Conservation (phyloP, 352 stramenopile species). For the Phytophthora podocarpi region DNA sequence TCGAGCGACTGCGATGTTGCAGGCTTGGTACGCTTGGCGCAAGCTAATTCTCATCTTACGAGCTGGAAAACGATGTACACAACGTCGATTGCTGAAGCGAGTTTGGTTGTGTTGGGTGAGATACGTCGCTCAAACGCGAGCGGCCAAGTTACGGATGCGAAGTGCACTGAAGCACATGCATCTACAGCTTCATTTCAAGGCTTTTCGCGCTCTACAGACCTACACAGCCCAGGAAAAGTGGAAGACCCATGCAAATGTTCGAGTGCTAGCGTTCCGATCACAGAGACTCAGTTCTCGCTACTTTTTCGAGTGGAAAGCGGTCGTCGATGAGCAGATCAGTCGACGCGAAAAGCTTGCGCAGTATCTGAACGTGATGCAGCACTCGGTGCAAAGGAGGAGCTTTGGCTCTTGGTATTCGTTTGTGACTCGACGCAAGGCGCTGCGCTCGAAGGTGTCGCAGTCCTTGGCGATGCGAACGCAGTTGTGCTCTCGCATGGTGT, state of each 20-base stretch:
- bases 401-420: constrained; percentile 46
- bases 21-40: constrained; percentile 43
- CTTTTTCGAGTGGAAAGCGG: constrained; percentile 35
- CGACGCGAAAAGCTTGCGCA: constrained; percentile 30
- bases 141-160: constrained; percentile 28
- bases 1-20: constrained; percentile 9
- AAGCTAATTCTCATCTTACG: constrained; percentile 41
- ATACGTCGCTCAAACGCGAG: constrained; percentile 1
- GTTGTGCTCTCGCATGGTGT: constrained; percentile 34
- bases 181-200: constrained; percentile 23
- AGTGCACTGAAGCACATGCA: constrained; percentile 36
- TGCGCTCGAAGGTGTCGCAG: constrained; percentile 28
- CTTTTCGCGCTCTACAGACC: constrained; percentile 17
- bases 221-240: constrained; percentile 11
- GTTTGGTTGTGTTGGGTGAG: constrained; percentile 29
- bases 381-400: constrained; percentile 41
- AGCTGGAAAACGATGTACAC: constrained; percentile 17
- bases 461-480: constrained; percentile 36
- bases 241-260: background rate
- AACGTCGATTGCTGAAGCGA: constrained; percentile 21
- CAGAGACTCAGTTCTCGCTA: background rate
- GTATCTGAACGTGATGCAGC: constrained; percentile 47
- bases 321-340: background rate
- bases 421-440: constrained; percentile 9
- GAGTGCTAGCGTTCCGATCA: background rate